Percentiles rank a stretch among this genome's conserved stretches.
Evolutionary conservation across 2,329 filamentous ascomycete genomes (phyloP).

Genomic region (Ilyonectria sp.): DNA sequence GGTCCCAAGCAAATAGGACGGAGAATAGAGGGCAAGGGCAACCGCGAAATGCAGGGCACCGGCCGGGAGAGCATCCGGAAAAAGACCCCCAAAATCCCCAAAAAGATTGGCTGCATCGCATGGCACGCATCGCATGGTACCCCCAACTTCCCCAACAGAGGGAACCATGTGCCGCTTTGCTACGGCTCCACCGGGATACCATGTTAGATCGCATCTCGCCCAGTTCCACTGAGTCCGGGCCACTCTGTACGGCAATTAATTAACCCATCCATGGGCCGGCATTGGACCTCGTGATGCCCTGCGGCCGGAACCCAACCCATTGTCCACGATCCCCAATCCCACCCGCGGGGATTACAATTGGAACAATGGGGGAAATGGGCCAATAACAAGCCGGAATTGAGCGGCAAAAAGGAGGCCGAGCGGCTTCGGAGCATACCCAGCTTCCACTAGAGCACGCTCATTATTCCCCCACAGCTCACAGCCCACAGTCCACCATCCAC

Average conservation of each 20-base stretch:
- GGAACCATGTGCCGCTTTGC: neutral
- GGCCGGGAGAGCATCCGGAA: neutral
- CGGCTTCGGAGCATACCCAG: neutral
- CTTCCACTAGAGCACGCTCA: neutral
- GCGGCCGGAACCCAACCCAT: conserved; percentile 12
- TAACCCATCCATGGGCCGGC: conserved; percentile 25
- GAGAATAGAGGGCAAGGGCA: neutral
- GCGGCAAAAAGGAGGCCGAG: conserved; percentile 9
- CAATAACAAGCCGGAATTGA: conserved; percentile 2
- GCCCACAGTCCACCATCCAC: no score
- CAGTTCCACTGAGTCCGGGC: neutral
- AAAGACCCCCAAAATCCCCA: conserved; percentile 11
- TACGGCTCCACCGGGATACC: neutral
- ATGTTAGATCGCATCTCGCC: conserved; percentile 11
- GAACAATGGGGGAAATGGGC: neutral
- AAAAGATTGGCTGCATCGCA: neutral
- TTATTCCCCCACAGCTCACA: neutral
- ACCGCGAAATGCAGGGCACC: neutral
- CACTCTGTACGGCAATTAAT: neutral
- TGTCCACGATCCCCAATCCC: conserved; percentile 9
- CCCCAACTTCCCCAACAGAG: conserved; percentile 12
- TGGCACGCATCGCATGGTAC: neutral
- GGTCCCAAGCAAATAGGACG: neutral
- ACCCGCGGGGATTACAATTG: neutral
- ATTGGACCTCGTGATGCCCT: conserved; percentile 25